Percentiles rank a stretch among this genome's conserved stretches.
Evolutionary conservation across 2,329 filamentous ascomycete species (phyloP).

Genomic region (Xylaria sp.): DNA sequence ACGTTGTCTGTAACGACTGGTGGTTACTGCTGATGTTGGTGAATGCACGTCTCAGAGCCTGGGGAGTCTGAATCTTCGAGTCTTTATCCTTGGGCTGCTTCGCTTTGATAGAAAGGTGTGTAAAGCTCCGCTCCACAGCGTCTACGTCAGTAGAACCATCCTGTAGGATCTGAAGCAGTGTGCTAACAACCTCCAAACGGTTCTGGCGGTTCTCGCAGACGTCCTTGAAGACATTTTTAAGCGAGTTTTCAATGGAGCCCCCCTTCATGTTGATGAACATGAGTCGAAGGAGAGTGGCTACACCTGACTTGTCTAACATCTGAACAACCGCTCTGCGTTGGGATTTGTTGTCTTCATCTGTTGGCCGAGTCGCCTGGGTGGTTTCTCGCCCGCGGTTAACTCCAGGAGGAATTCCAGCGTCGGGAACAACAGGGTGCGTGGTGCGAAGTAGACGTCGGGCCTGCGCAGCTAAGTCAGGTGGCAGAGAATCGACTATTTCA

Average conservation of each 20-base stretch:
- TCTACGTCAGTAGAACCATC: constrained; percentile 91
- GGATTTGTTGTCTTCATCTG: constrained; percentile 51
- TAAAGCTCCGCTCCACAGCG: constrained; percentile 92
- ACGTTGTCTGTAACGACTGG: constrained; percentile 54
- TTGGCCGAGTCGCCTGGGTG: constrained; percentile 25
- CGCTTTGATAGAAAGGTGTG: constrained; percentile 84
- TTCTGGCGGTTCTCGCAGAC: constrained; percentile 97
- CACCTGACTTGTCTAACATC: constrained; percentile 92
- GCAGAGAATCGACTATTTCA: constrained; percentile 75
- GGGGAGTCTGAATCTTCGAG: constrained; percentile 69
- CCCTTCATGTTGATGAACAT: constrained; percentile 92
- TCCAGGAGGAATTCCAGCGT: constrained; percentile 41
- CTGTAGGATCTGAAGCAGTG: constrained; percentile 86
- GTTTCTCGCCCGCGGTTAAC: constrained; percentile 24
- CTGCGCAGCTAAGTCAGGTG: constrained; percentile 80
- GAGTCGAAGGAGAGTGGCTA: constrained; percentile 91
- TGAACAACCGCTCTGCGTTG: constrained; percentile 82
- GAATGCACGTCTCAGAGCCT: constrained; percentile 68
- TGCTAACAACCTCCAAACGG: constrained; percentile 86
- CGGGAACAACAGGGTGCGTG: constrained; percentile 29
- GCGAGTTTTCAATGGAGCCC: constrained; percentile 73
- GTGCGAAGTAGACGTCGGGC: constrained; percentile 62
- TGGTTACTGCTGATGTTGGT: constrained; percentile 50
- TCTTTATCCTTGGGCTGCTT: constrained; percentile 69
- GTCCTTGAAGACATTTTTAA: constrained; percentile 83